phyloP scores from a whole-genome alignment of 768 basidiomycete species.

The Xerocomellus intermedius region DNA sequence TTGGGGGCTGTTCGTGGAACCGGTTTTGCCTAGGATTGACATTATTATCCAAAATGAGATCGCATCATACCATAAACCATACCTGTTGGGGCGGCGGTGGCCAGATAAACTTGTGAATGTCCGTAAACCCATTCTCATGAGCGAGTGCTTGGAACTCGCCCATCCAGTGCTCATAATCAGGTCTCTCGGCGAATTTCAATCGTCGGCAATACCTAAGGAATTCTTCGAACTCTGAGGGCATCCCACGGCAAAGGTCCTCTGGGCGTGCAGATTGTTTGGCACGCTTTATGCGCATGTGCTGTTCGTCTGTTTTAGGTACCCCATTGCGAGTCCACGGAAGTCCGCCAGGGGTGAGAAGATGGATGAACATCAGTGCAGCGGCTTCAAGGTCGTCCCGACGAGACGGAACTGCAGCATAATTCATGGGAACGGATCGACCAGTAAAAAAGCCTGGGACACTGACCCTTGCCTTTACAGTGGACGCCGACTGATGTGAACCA shows the following conservation, averaged over 20 bases:
- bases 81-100: conserved; percentile 52
- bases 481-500: conserved; percentile 81
- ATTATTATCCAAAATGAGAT: not conserved
- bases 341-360: conserved; percentile 73
- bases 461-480: conserved; percentile 75
- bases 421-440: conserved; percentile 21
- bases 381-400: conserved; percentile 80
- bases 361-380: conserved; percentile 74
- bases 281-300: conserved; percentile 62
- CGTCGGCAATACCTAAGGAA: conserved; percentile 71
- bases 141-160: conserved; percentile 66
- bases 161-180: conserved; percentile 66
- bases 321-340: conserved; percentile 79
- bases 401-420: conserved; percentile 57
- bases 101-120: conserved; percentile 67
- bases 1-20: conserved; percentile 15
- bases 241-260: conserved; percentile 64
- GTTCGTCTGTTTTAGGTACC: conserved; percentile 66
- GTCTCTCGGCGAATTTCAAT: conserved; percentile 64
- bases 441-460: conserved; percentile 17
- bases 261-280: conserved; percentile 60
- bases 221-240: conserved; percentile 74
- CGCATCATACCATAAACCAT: conserved; percentile 1
- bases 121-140: conserved; percentile 53
- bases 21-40: conserved; percentile 30